Evolutionary conservation across 768 basidiomycete species (phyloP).

Genomic region (Termitomyces sp.): DNA sequence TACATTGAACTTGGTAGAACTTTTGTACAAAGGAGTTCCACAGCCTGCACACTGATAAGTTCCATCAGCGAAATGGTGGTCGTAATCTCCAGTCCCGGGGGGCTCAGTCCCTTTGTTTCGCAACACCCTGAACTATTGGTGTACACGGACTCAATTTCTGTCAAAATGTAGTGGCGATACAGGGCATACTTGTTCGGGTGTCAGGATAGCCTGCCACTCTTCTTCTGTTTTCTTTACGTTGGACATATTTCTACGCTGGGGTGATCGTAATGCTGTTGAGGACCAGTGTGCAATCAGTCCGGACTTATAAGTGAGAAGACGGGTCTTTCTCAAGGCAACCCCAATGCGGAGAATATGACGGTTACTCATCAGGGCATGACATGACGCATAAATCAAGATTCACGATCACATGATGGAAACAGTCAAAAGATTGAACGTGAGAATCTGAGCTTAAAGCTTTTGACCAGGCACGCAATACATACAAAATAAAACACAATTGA

Average conservation of each 20-base stretch:
- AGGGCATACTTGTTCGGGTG: conserved; percentile 67
- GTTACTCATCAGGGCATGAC: conserved; percentile 1
- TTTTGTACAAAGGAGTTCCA: conserved; percentile 80
- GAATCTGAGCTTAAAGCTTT: neutral
- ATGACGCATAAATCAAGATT: neutral
- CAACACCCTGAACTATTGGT: conserved; percentile 70
- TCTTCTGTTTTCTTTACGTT: conserved; percentile 50
- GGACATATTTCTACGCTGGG: conserved; percentile 28
- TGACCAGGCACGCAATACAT: neutral
- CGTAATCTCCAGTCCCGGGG: conserved; percentile 74
- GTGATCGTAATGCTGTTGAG: neutral
- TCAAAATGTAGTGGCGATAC: neutral
- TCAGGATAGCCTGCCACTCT: conserved; percentile 82
- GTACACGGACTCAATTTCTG: neutral
- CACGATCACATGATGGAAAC: neutral
- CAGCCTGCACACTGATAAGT: conserved; percentile 79
- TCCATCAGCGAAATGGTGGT: conserved; percentile 60
- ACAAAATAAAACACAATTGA: neutral
- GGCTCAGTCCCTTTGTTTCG: conserved; percentile 85
- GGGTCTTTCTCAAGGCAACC: conserved; percentile 5
- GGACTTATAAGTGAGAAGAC: conserved; percentile 3
- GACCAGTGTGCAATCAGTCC: neutral
- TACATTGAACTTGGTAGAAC: conserved; percentile 80
- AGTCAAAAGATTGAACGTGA: neutral
- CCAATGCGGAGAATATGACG: conserved; percentile 1